A percentile compares a stretch with the other conserved stretches of the same genome.
These are phyloP conservation scores for Talaromyces liani DNA, from an alignment of 495 filamentous ascomycete genomes.

Conservation along the genomic window DNA sequence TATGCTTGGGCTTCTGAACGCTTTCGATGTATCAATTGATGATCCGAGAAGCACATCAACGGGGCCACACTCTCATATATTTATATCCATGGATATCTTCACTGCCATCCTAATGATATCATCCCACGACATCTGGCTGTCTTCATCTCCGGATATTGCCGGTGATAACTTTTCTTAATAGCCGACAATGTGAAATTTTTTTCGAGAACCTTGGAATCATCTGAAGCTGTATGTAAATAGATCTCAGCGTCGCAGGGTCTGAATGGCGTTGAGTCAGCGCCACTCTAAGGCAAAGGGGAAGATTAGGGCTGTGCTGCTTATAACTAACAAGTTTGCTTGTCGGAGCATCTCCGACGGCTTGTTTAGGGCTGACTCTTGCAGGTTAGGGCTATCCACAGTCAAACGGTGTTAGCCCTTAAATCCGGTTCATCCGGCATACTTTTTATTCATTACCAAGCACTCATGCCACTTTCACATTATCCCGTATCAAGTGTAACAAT, in stretches of 20 bases:
- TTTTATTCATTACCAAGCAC: not conserved
- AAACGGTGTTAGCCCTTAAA: not conserved
- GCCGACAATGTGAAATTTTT: not conserved
- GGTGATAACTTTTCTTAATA: not conserved
- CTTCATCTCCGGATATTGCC: not conserved
- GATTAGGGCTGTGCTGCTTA: not conserved
- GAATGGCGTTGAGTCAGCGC: too few species aligned
- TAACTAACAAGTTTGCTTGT: too few species aligned
- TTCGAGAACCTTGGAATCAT: not conserved
- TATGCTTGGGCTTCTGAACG: not conserved
- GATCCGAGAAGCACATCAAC: not conserved
- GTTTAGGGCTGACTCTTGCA: too few species aligned
- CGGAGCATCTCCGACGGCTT: too few species aligned
- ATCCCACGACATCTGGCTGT: too few species aligned
- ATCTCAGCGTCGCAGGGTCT: too few species aligned
- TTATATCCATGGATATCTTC: not conserved
- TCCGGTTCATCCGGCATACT: not conserved
- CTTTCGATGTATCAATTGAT: not conserved
- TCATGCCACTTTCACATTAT: not conserved
- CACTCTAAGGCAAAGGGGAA: not conserved
- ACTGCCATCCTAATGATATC: too few species aligned
- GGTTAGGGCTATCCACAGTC: too few species aligned
- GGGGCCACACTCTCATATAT: not conserved
- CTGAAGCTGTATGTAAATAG: not conserved
- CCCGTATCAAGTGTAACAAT: not conserved